Percentiles rank a stretch among this genome's conserved stretches.
Conservation (phyloP, 2,329 filamentous ascomycete genomes). For the Fusarium scirpi region DNA sequence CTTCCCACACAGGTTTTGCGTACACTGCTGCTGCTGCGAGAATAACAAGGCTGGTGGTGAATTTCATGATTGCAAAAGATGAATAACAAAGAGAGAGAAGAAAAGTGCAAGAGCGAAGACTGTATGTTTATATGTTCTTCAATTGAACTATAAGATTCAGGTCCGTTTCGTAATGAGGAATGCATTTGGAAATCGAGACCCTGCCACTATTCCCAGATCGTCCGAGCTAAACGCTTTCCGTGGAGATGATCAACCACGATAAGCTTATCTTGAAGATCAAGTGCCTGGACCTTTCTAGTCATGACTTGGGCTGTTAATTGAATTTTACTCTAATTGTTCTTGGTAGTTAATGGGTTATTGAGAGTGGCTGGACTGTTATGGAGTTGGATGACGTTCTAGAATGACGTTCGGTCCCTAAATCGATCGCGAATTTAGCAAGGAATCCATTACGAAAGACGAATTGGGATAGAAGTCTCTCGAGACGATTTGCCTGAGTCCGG, state of each 20-base stretch:
- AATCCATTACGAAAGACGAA: neutral
- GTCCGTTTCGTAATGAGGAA: neutral
- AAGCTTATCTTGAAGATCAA: neutral
- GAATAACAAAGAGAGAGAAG: neutral
- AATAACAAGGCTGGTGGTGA: neutral
- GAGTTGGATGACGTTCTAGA: neutral
- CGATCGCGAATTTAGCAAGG: no score
- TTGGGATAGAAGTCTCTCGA: neutral
- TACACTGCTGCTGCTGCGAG: neutral
- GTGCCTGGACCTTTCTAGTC: neutral
- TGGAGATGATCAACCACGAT: neutral
- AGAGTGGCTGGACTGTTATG: neutral
- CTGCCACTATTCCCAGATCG: constrained; percentile 23
- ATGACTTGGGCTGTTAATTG: neutral
- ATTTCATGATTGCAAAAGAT: neutral
- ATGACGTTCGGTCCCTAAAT: neutral
- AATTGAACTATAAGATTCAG: neutral
- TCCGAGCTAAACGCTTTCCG: constrained; percentile 14
- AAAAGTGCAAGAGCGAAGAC: fast-evolving
- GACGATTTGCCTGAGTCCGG: no score
- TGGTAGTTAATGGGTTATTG: neutral
- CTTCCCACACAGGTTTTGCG: neutral
- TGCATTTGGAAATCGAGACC: constrained; percentile 18
- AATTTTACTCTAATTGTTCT: neutral
- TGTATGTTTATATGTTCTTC: neutral